Evolutionary conservation across 2,329 filamentous ascomycete genomes (phyloP), one percentile per base, ranked within the genome.

Genomic region (Aspergillus piperis): DNA sequence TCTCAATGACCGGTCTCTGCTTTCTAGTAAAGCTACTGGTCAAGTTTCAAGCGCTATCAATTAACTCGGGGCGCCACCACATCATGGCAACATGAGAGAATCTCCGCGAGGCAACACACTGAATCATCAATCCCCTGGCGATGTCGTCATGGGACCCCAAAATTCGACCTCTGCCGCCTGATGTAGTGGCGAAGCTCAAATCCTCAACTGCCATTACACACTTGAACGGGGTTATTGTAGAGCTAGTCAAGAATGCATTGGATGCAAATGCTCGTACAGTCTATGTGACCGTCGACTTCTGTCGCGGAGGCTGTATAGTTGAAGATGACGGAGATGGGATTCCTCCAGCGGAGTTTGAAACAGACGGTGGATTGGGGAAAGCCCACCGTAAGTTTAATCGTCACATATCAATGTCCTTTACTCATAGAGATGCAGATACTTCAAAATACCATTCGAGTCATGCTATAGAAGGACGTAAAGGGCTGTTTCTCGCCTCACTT

Each of bases 271-370:
- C 93, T 15, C 83, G 81, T 36, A 89, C 83, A 58, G 78, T 97
- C 63, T 85, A 85, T 56, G 80, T 96, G 57, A 84, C 82, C 1
- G 80, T 96, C 21, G 90, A 97, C 76, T 92, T 91, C 71, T 75
- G 77, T 56, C 87, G 88, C 23, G 94, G 92, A 5, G 86, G 84
- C 66, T 96, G 93, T 74, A 82, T 83, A 0, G 84, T 97, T 5
- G 90, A 96, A 70, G 95, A 99, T 72, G 84, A 98, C 76, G 95
- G 95, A 1, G 59, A 80, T 15, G 95, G 95, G 0, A 96, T 99
- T 49, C 73, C 80, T 1, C 85, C 90, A 1, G 70, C 74, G 1
- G 93, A 97, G 66, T 97, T 98, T 68, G 70, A 71, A n/a, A 79
- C 84, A 2, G 73, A 77, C 49, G 92, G 92, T 4, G 89, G 90